Percentiles rank a stretch among this genome's conserved stretches.
Conservation (phyloP, 495 filamentous ascomycete genomes). For the Diplogelasinospora grovesii region DNA sequence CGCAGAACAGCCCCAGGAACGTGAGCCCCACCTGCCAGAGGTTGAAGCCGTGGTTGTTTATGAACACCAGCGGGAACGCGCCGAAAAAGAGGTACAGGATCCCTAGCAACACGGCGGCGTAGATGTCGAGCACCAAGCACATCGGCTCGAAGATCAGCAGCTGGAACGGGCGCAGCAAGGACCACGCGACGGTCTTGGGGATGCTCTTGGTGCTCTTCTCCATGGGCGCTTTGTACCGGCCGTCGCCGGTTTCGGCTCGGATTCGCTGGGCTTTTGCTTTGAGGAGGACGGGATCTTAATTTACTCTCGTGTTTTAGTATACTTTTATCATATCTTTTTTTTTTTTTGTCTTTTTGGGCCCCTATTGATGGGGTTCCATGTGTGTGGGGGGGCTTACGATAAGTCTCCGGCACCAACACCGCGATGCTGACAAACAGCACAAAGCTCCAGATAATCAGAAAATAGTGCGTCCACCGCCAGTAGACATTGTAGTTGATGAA, state of each 20-base stretch:
- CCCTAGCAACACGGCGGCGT: slow-evolving; percentile 78
- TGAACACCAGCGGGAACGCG: slow-evolving; percentile 81
- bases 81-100: slow-evolving; percentile 95
- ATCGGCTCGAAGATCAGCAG: slow-evolving; percentile 82
- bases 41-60: slow-evolving; percentile 67
- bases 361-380: no score
- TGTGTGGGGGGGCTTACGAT: no score
- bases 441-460: slow-evolving; percentile 72
- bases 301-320: no score
- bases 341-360: no score
- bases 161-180: slow-evolving; percentile 73
- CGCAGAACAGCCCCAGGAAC: slow-evolving; percentile 75
- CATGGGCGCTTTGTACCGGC: slow-evolving; percentile 70
- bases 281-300: slow-evolving; percentile 58
- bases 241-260: slow-evolving; percentile 70
- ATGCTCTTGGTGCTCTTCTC: slow-evolving; percentile 72
- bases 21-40: slow-evolving; percentile 75
- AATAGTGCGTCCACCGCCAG: slow-evolving; percentile 92
- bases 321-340: no score
- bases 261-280: slow-evolving; percentile 65
- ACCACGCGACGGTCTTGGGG: slow-evolving; percentile 57
- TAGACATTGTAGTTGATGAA: slow-evolving; percentile 65
- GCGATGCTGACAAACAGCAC: slow-evolving; percentile 54
- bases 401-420: slow-evolving; percentile 84
- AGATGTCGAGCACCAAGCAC: slow-evolving; percentile 75